These are phyloP conservation scores for Suillus variegatus DNA, from an alignment of 768 basidiomycete species.

Conservation along the genomic window DNA sequence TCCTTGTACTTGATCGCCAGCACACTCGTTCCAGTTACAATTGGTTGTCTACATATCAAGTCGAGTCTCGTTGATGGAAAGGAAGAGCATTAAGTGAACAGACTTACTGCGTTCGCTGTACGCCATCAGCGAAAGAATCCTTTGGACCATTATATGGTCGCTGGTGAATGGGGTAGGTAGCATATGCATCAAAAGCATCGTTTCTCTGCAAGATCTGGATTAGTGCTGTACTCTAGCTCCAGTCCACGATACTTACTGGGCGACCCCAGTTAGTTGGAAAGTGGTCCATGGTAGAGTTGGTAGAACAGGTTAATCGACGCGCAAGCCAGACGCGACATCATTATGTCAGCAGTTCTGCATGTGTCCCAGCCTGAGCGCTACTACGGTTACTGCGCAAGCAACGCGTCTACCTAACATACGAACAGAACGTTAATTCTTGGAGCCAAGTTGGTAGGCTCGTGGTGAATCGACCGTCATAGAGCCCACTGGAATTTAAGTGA, in stretches of 20 bases:
- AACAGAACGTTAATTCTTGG: too few species aligned
- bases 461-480: background rate
- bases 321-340: constrained; percentile 18
- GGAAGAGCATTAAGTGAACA: background rate
- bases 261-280: constrained; percentile 85
- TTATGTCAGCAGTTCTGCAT: constrained; percentile 6
- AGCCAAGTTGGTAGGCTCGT: background rate
- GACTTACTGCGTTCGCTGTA: constrained; percentile 80
- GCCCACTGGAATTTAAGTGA: background rate
- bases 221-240: background rate
- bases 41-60: constrained; percentile 67
- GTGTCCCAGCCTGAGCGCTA: too few species aligned
- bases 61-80: background rate
- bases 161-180: constrained; percentile 73
- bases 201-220: constrained; percentile 51
- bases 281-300: constrained; percentile 62
- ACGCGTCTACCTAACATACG: too few species aligned
- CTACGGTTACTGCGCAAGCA: too few species aligned
- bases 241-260: constrained; percentile 50
- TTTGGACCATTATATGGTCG: constrained; percentile 49
- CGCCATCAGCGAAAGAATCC: constrained; percentile 62
- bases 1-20: constrained; percentile 94
- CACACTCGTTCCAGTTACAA: constrained; percentile 97
- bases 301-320: constrained; percentile 17
- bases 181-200: constrained; percentile 73